A percentile compares a stretch with the other conserved stretches of the same genome.
Conservation (phyloP, 495 filamentous ascomycete genomes). For the Neurospora pannonica region DNA sequence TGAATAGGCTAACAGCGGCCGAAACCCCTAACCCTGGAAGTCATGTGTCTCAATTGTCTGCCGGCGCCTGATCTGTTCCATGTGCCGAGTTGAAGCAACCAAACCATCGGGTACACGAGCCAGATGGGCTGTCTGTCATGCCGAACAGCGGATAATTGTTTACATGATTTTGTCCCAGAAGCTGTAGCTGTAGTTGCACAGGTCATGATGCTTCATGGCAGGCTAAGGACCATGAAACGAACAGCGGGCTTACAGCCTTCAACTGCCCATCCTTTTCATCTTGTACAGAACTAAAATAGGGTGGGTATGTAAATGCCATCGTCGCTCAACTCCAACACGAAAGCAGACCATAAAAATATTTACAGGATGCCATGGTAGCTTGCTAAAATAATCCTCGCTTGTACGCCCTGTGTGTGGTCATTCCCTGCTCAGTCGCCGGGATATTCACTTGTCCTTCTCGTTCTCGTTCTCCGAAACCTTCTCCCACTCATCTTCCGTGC, state of each 20-base stretch:
- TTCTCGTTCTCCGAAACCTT: constrained; percentile 49
- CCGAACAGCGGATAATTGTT: neutral
- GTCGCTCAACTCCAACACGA: neutral
- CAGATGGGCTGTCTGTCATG: neutral
- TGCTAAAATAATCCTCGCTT: neutral
- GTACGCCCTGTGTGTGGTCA: neutral
- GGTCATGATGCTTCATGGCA: neutral
- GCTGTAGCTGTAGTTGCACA: neutral
- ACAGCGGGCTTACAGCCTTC: neutral
- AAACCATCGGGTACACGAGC: neutral
- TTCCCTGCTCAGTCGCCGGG: neutral
- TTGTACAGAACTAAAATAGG: neutral
- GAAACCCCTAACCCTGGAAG: neutral
- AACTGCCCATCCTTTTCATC: neutral
- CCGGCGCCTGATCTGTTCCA: neutral
- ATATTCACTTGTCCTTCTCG: constrained; percentile 37
- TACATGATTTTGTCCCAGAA: neutral
- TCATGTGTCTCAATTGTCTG: neutral
- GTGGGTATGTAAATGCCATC: neutral
- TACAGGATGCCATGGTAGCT: neutral
- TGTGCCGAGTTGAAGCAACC: neutral
- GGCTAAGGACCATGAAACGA: neutral
- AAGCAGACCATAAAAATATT: neutral
- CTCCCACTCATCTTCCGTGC: constrained; percentile 54
- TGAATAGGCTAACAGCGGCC: neutral